Percentiles rank a stretch among this genome's conserved stretches.
These are phyloP conservation scores for Fusarium floridanum DNA, from an alignment of 2,329 filamentous ascomycete genomes.

Conservation along the genomic window DNA sequence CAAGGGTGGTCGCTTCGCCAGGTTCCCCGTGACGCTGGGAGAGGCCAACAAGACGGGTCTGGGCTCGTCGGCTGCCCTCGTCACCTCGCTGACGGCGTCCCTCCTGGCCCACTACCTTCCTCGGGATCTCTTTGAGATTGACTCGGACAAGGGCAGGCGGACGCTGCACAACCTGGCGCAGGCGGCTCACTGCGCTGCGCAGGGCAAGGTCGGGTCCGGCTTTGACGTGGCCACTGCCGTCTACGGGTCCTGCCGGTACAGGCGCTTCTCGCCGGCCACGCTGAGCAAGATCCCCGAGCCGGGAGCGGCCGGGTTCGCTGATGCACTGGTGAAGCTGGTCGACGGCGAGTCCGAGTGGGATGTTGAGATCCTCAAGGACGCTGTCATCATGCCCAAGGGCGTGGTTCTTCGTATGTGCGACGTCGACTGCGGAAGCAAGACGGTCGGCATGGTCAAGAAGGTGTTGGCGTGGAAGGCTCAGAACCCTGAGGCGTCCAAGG, in stretches of 20 bases:
- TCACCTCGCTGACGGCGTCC: constrained; percentile 86
- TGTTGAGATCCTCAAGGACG: constrained; percentile 77
- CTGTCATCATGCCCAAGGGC: constrained; percentile 77
- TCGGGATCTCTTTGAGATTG: constrained; percentile 66
- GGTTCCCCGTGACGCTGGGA: constrained; percentile 80
- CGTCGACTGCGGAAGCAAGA: constrained; percentile 93
- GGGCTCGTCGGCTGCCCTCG: constrained; percentile 92
- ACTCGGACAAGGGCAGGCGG: constrained; percentile 64
- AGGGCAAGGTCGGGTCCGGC: constrained; percentile 95
- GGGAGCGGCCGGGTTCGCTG: constrained; percentile 75
- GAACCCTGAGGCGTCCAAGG: constrained; percentile 72
- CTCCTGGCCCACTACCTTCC: constrained; percentile 83
- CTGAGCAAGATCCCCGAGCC: constrained; percentile 76
- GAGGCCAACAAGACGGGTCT: constrained; percentile 95
- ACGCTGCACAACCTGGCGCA: constrained; percentile 93
- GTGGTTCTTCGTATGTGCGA: constrained; percentile 92
- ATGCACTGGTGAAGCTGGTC: constrained; percentile 74
- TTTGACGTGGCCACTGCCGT: constrained; percentile 96
- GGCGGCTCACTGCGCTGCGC: constrained; percentile 92
- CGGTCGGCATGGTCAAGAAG: constrained; percentile 94
- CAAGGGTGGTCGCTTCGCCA: constrained; percentile 72
- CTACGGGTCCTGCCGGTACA: constrained; percentile 91
- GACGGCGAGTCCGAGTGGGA: constrained; percentile 80
- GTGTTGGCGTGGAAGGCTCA: constrained; percentile 84
- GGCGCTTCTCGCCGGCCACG: constrained; percentile 87